Percentiles rank a stretch among this genome's conserved stretches.
Conservation (phyloP, 2,329 filamentous ascomycete genomes). For the Ceratocystis variospora region DNA sequence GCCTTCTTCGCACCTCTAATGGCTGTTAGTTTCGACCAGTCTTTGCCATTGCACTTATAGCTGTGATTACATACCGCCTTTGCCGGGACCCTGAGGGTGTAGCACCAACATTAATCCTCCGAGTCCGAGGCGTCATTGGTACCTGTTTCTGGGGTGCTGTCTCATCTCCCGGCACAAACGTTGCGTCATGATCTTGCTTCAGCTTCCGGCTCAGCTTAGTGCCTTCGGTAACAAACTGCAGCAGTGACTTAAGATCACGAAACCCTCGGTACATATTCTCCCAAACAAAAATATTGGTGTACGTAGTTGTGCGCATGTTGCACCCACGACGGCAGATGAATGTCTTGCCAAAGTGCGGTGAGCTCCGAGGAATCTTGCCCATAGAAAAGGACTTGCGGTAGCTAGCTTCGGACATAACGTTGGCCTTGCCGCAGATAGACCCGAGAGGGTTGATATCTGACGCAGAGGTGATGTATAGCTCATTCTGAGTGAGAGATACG, state of each 20-base stretch:
- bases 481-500: slow-evolving; percentile 43
- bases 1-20: slow-evolving; percentile 40
- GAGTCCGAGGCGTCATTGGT: slow-evolving; percentile 12
- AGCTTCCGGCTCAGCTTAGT: slow-evolving; percentile 50
- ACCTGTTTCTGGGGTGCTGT: neutral
- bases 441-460: slow-evolving; percentile 77
- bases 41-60: neutral
- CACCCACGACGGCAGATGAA: slow-evolving; percentile 85
- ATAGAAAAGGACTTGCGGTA: slow-evolving; percentile 59
- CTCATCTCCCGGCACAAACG: neutral
- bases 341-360: slow-evolving; percentile 65
- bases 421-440: slow-evolving; percentile 83
- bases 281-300: slow-evolving; percentile 87
- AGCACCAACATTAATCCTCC: slow-evolving; percentile 11
- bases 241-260: slow-evolving; percentile 48
- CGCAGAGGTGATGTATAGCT: slow-evolving; percentile 78
- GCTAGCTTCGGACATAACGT: slow-evolving; percentile 55
- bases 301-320: slow-evolving; percentile 75
- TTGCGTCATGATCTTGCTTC: slow-evolving; percentile 21
- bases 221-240: slow-evolving; percentile 52
- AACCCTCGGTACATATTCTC: slow-evolving; percentile 65
- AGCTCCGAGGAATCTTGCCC: slow-evolving; percentile 58
- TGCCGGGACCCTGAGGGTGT: slow-evolving; percentile 6
- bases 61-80: slow-evolving; percentile 9
- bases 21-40: neutral